These are phyloP conservation scores for Penicillium hordei DNA, from an alignment of 2,329 filamentous ascomycete genomes.

Conservation along the genomic window DNA sequence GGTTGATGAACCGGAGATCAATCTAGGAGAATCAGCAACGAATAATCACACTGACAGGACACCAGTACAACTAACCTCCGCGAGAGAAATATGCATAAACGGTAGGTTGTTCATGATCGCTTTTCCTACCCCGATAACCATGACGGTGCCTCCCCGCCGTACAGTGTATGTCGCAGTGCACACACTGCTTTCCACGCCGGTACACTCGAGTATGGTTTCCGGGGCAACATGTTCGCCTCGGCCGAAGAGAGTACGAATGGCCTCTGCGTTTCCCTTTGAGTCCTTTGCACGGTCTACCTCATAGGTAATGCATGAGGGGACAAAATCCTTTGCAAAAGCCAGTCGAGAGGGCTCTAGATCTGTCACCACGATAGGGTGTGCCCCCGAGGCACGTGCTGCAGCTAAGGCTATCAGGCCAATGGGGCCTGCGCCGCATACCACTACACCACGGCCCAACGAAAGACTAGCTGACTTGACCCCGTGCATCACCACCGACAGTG, in stretches of 20 bases:
- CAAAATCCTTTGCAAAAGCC: constrained; percentile 58
- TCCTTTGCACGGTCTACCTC: constrained; percentile 50
- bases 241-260: constrained; percentile 57
- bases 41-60: not conserved
- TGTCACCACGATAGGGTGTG: constrained; percentile 63
- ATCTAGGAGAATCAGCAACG: constrained; percentile 48
- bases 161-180: constrained; percentile 59
- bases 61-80: constrained; percentile 43
- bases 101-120: constrained; percentile 64
- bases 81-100: constrained; percentile 65
- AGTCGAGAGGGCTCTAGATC: constrained; percentile 60
- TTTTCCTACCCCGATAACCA: constrained; percentile 65
- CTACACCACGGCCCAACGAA: constrained; percentile 54
- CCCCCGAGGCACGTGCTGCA: constrained; percentile 60
- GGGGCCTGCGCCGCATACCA: constrained; percentile 64
- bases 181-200: constrained; percentile 64
- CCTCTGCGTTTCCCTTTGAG: constrained; percentile 52
- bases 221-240: constrained; percentile 57
- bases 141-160: constrained; percentile 59
- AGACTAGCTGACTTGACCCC: constrained; percentile 57
- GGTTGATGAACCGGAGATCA: constrained; percentile 68
- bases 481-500: constrained; percentile 62
- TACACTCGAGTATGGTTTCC: constrained; percentile 63
- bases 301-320: constrained; percentile 57
- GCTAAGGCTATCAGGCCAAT: constrained; percentile 62